Evolutionary conservation across 2,329 filamentous ascomycete genomes (phyloP), one percentile per base, ranked within the genome.

Genomic region (Trichoderma aggressivum): DNA sequence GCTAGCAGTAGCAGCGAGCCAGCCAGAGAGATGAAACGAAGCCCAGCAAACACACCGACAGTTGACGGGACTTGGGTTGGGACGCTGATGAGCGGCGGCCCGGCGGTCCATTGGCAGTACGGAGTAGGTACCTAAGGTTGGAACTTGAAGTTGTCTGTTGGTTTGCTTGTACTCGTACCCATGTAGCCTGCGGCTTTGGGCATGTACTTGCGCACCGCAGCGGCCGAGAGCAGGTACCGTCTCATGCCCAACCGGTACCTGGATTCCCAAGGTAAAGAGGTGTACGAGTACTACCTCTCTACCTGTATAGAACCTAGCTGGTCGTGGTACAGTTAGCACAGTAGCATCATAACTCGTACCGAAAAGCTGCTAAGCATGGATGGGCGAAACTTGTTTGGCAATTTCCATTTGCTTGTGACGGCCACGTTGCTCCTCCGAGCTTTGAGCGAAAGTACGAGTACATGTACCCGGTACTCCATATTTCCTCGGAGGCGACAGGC

Each of bases 401-500:
- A 32, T n/a, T 43, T 43, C 39, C 39, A 16, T 61, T 61, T 56
- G 47, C 47, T 56, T 56, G 63, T 21, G 63, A 55, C 50, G 36
- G 63, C 63, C 63, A 66, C 50, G 63, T 66, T 66, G 63, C 63
- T 56, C 24, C 50, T 56, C 28, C 28, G 62, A 26, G 60, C 60
- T 16, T 36, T n/a, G 63, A 11, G 56, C n/a, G 7, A 59, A n/a
- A n/a, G n/a, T n/a, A n/a, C n/a, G n/a, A n/a, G n/a, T n/a, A n/a
- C n/a, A n/a, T n/a, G 28, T 66, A 66, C 64, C 59, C 64, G 53
- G 39, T 43, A 47, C 64, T 47, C 64, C 50, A 68, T 68, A 47
- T 60, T 68, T 68, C 18, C 21, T 59, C 43, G 53, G 47, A n/a
- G 47, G 47, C 65, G 65, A 59, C 53, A 30, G 53, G 65, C 53